phyloP scores from a whole-genome alignment of 768 basidiomycete species.

The Mycena rosella region DNA sequence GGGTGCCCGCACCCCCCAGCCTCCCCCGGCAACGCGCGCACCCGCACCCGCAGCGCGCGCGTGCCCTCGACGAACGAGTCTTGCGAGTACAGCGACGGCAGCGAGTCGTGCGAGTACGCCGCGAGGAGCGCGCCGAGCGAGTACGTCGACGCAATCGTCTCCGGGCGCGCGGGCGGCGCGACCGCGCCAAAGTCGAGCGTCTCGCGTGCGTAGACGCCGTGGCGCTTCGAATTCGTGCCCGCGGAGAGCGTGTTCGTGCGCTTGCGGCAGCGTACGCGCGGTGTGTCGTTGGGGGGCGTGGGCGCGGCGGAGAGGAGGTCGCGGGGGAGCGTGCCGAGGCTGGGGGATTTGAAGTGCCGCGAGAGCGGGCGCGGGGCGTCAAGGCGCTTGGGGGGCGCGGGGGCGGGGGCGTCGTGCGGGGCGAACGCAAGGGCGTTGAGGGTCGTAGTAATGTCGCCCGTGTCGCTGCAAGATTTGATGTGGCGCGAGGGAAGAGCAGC shows the following conservation, averaged over 20 bases:
- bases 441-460: constrained; percentile 14
- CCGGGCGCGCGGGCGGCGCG: too few species aligned
- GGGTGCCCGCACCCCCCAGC: too few species aligned
- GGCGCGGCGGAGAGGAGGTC: background rate
- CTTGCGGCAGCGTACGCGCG: too few species aligned
- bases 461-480: background rate
- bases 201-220: background rate
- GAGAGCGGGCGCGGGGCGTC: background rate
- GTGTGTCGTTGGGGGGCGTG: background rate
- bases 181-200: too few species aligned
- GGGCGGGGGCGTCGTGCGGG: background rate
- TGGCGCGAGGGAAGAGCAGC: background rate
- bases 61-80: background rate
- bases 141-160: constrained; percentile 28
- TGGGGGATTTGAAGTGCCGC: background rate
- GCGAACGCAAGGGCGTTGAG: background rate
- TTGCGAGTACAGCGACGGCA: background rate
- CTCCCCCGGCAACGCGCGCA: too few species aligned
- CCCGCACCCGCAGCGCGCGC: too few species aligned
- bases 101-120: background rate
- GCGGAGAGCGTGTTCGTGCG: too few species aligned
- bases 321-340: background rate
- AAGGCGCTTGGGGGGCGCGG: background rate
- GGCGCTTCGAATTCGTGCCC: too few species aligned
- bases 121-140: constrained; percentile 24